A percentile compares a stretch with the other conserved stretches of the same genome.
Evolutionary conservation across 139 green algal species (phyloP).

Genomic region (Tetraselmis chui): DNA sequence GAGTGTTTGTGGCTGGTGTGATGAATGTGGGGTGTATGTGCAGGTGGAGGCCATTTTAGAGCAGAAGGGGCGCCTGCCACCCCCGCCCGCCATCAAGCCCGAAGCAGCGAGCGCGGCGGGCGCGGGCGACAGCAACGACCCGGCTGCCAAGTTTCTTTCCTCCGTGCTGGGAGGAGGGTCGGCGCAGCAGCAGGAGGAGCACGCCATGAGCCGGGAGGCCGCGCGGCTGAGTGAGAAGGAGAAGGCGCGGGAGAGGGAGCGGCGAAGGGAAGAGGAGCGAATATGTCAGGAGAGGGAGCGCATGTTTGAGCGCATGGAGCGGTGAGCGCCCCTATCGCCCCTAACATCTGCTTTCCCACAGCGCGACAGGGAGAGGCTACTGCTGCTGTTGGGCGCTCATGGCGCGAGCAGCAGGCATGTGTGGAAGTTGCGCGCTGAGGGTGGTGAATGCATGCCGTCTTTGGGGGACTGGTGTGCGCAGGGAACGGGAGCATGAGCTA

Average conservation of each 20-base stretch:
- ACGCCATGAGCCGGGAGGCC: background rate
- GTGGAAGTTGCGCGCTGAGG: too few relatives aligned
- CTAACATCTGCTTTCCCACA: too few relatives aligned
- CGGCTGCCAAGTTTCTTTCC: background rate
- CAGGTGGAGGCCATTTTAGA: background rate
- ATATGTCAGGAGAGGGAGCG: background rate
- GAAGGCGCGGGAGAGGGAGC: background rate
- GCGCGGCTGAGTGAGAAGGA: background rate
- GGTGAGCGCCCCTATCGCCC: background rate
- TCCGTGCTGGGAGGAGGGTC: background rate
- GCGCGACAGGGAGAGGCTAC: too few relatives aligned
- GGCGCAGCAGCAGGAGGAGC: background rate
- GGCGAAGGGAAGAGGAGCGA: background rate
- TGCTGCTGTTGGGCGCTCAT: too few relatives aligned
- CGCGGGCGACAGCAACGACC: background rate
- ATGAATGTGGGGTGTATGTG: too few relatives aligned
- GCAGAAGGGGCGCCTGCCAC: background rate
- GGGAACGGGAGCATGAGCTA: background rate
- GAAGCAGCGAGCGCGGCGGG: too few relatives aligned
- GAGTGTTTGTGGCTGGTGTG: too few relatives aligned
- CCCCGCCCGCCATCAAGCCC: background rate
- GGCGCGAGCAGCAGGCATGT: too few relatives aligned
- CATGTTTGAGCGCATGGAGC: background rate
- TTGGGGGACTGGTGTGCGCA: too few relatives aligned
- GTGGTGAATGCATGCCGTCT: too few relatives aligned